Evolutionary conservation across 1,139 yeast genomes (phyloP), one percentile per base, ranked within the genome.

Genomic region (Kurtzmaniella quercitrusa): DNA sequence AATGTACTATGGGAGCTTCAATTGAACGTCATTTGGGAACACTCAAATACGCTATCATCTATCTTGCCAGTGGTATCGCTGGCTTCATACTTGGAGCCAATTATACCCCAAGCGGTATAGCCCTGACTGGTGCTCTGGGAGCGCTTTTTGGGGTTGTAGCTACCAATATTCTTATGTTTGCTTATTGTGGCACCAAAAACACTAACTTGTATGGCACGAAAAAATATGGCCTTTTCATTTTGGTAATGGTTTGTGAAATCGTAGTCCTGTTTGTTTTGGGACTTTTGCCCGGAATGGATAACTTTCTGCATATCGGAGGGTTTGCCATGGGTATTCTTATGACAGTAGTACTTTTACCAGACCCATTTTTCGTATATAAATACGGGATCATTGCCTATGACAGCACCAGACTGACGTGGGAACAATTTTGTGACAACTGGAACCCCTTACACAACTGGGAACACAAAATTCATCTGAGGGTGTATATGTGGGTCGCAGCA

Each of bases 261-360:
- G 55, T 82, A 14, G 66, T 84, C 3, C 75, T 85, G 34, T 72
- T 85, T 45, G 86, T 77, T 2, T 62, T 85, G 23, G 93, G 93
- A 0, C 63, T 85, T 27, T 63, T 85, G 16, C 93, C 93, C 0
- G 93, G 93, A 0, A 60, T 85, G 44, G 93, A 85, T 60, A 85
- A 85, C 58, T 85, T 85, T 57, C 77, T 87, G 44, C 93, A 85
- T 58, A 76, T 85, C 50, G 93, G 93, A 5, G 93, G 93, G 3
- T 83, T 84, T 61, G 77, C 81, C 21, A 65, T 81, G 64, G 93
- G 93, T 0, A 41, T 81, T 1, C 60, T 81, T 23, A 52, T 71
- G 33, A 81, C 85, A 1, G 57, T 81, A 0, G 62, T 76, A 1
- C 52, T 83, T n/a, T 56, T 85, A 31, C 71, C 80, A 39, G 84